Base-by-base conservation (phyloP, 805 yeast species). In the Starmerella riodocensis region DNA sequence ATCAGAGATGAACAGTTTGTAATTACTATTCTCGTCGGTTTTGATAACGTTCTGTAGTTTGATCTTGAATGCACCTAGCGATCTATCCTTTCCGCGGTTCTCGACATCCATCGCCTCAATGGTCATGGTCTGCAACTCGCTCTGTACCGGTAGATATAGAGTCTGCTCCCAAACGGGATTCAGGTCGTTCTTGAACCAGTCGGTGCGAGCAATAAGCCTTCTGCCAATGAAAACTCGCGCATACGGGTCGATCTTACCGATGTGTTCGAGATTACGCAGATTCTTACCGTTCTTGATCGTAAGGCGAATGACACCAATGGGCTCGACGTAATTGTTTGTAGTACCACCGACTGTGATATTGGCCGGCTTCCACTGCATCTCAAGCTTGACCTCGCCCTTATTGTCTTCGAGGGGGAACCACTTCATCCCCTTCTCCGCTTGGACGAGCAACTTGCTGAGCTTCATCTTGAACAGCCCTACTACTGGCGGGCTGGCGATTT, bases 231-330 rank as follows among this genome's bases (percentile, higher is more conserved):
- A 61, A 13, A 88, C 65, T 53, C 93, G 74, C 6, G 76, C 74
- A 55, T 88, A 91, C 32, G 99, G 98, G 60, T 91, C 97, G 55
- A 85, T 74, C 52, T 76, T 82, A 44, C 97, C 97, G 43, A 91
- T 68, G 40, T 73, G 78, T 59, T 88, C 96, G 60, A 86, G 68
- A 60, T 91, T 88, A 43, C 79, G 71, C 53, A 91, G 70, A 45
- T 74, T 78, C 41, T 69, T 71, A 31, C 93, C 96, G 45, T 69
- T 70, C 49, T 71, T 72, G 44, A 91, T 59, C 36, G 57, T 53
- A 42, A 91, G 66, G 54, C 96, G 75, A 5, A 86, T 69, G 25
- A 80, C 88, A 56, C 99, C 98, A 56, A 88, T 78, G 36, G 98
- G 98, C 42, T 84, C 84, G n/a, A 84, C 74, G 62, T 85, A 88